These are phyloP conservation scores for Annulohypoxylon bovei DNA, from an alignment of 495 filamentous ascomycete genomes.

Conservation along the genomic window DNA sequence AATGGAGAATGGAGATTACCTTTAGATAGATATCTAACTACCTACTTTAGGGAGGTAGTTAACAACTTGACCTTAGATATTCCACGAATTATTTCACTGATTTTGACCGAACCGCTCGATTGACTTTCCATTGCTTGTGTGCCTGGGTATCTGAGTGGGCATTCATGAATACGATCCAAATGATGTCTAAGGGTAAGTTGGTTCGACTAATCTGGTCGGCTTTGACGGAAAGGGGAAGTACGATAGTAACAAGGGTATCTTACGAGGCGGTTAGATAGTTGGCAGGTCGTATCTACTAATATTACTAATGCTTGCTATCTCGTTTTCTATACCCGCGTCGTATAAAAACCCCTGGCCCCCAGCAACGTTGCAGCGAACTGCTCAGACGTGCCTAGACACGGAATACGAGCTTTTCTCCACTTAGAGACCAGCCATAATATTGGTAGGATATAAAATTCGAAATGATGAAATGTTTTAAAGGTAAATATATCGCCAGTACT, in stretches of 20 bases:
- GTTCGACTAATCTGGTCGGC: not conserved
- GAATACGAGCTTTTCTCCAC: conserved; percentile 32
- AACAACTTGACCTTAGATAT: not conserved
- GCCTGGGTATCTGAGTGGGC: too few relatives aligned
- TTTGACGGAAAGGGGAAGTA: not conserved
- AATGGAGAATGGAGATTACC: too few relatives aligned
- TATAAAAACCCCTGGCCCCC: not conserved
- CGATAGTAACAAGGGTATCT: not conserved
- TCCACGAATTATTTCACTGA: too few relatives aligned
- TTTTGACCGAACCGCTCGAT: too few relatives aligned
- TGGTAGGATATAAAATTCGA: not conserved
- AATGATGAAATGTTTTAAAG: not conserved
- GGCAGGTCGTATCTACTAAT: not conserved
- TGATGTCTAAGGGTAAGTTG: not conserved
- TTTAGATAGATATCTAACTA: too few relatives aligned
- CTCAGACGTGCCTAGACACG: not conserved
- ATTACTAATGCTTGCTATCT: not conserved
- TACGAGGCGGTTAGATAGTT: not conserved
- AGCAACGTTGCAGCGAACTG: conserved; percentile 14
- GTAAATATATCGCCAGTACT: not conserved
- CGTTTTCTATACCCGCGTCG: not conserved
- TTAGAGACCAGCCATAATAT: conserved; percentile 8
- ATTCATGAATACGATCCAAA: too few relatives aligned
- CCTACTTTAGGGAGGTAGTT: not conserved
- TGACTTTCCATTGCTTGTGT: not conserved